Base-by-base conservation (phyloP, 2,329 filamentous ascomycete species). In the Aspergillus sp. region DNA sequence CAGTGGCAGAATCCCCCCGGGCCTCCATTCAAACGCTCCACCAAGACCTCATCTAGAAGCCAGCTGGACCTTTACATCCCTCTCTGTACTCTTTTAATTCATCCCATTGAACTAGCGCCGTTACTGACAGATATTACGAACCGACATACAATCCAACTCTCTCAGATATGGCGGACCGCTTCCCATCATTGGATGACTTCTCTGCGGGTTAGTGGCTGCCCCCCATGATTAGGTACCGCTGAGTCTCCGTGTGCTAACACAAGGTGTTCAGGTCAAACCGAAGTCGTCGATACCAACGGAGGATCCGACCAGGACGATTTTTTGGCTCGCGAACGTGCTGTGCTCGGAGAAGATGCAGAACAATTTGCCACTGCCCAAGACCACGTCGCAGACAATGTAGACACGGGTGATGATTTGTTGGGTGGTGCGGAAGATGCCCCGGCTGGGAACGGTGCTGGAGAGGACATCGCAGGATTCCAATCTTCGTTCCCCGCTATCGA, bases 321-420 rank as follows among this genome's bases (percentile, higher is more conserved):
- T 67, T 81, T 97, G 39, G 83, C 88, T 50, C 88, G 91, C 56
- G 93, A 98, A 73, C 88, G 90, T 62, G 93, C 90, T 49, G 71
- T 85, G 12, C 82, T 98, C 6, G 93, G 93, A 53, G 93, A 95
- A 51, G 93, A 97, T 67, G 93, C 93, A 48, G 81, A 90, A 58
- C 87, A 90, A 73, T 98, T 98, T 68, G 78, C 85, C 51, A 86
- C 87, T 29, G 78, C 82, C 48, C 82, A 85, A 61, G 88, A 95
- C 51, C 65, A 67, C 40, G 61, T 58, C 67, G 74, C 73, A 64
- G 74, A 78, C 46, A 81, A 82, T 43, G 78, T 77, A 52, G 82
- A 85, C 56, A 74, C 81, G 52, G 77, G 73, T 42, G 82, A 85
- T 51, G 86, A 93, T 60, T 74, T 95, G 46, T 77, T 90, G 40